phyloP scores from a whole-genome alignment of 805 yeast species.

The Millerago galiae region DNA sequence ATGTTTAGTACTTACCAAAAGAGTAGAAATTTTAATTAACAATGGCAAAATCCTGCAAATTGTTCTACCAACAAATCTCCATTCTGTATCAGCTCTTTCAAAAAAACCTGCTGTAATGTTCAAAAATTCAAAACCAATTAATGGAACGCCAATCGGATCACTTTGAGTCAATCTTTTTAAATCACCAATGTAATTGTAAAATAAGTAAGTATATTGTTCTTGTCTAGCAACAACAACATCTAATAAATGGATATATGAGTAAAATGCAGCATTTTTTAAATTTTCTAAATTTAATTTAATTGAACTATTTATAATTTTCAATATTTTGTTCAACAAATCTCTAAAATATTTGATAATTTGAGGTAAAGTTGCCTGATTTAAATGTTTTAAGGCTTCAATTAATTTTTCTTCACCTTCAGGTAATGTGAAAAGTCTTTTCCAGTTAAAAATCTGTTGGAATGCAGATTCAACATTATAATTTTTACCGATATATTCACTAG shows the following conservation, averaged over 20 bases:
- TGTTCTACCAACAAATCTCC: conserved; percentile 61
- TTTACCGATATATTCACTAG: conserved; percentile 65
- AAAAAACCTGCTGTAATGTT: conserved; percentile 41
- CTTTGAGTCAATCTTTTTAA: conserved; percentile 11
- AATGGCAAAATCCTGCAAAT: conserved; percentile 53
- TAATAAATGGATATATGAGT: conserved; percentile 51
- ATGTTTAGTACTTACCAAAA: conserved; percentile 19
- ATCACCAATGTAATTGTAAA: conserved; percentile 40
- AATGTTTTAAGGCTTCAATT: conserved; percentile 38
- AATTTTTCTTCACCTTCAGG: conserved; percentile 39
- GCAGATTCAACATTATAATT: conserved; percentile 51
- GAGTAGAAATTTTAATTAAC: conserved; percentile 37
- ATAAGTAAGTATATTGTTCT: conserved; percentile 52
- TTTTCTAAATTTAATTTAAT: conserved; percentile 15
- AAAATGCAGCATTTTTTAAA: conserved; percentile 37
- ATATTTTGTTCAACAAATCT: conserved; percentile 38
- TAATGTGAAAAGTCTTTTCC: conserved; percentile 35
- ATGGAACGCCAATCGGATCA: conserved; percentile 31
- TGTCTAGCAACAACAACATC: conserved; percentile 62
- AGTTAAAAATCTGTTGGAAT: conserved; percentile 47
- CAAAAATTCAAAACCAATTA: conserved; percentile 46
- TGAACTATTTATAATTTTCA: conserved; percentile 29
- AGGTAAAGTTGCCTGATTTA: conserved; percentile 47
- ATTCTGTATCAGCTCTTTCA: conserved; percentile 41
- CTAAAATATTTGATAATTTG: conserved; percentile 56